phyloP scores from a whole-genome alignment of 805 yeast species.

The Teunomyces tritomae region DNA sequence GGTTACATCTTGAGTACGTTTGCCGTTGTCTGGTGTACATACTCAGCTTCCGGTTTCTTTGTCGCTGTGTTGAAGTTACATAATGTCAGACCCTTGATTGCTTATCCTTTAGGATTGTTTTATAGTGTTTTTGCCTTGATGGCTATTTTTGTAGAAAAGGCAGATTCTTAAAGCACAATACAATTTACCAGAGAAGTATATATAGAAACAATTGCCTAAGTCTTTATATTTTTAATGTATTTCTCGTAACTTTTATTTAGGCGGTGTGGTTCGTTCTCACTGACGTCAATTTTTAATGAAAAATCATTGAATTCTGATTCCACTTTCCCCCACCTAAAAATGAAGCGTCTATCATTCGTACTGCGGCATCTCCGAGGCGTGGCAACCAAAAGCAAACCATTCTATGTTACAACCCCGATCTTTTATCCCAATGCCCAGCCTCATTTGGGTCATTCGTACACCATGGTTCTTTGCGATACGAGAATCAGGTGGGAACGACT shows the following conservation, averaged over 20 bases:
- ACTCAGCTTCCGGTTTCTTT: constrained; percentile 89
- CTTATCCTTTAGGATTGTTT: constrained; percentile 88
- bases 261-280: not conserved
- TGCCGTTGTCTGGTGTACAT: constrained; percentile 86
- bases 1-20: constrained; percentile 71
- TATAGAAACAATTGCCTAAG: not conserved
- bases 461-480: constrained; percentile 82
- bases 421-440: constrained; percentile 95
- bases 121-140: constrained; percentile 92
- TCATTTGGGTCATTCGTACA: constrained; percentile 89
- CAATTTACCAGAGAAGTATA: not conserved
- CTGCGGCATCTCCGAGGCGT: not conserved
- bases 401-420: constrained; percentile 83
- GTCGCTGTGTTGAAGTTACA: constrained; percentile 79
- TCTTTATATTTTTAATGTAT: not conserved
- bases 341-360: not conserved
- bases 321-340: not conserved
- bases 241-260: not conserved
- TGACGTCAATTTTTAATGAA: not conserved
- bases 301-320: not conserved
- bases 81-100: constrained; percentile 85
- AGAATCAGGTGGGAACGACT: constrained; percentile 67
- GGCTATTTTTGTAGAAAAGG: constrained; percentile 75
- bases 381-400: constrained; percentile 16
- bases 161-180: not conserved